These are phyloP conservation scores for Cephalotrichum gorgonifer DNA, from an alignment of 2,329 filamentous ascomycete species.

Conservation along the genomic window DNA sequence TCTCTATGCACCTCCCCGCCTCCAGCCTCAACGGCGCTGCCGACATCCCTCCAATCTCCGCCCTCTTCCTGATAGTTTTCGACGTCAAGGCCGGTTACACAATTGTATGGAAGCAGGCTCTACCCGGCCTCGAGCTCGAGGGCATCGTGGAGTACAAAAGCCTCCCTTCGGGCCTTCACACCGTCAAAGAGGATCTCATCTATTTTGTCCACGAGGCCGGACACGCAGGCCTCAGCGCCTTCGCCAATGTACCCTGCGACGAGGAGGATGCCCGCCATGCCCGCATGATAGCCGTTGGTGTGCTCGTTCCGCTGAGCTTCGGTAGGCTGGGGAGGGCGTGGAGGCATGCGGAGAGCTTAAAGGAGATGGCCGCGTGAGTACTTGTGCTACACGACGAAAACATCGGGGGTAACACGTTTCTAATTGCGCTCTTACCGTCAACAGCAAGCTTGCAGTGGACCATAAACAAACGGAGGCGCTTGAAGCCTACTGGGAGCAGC, in stretches of 20 bases:
- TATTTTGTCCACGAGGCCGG: constrained; percentile 81
- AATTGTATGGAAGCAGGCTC: constrained; percentile 74
- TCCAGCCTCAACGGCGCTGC: constrained; percentile 20
- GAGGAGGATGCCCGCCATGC: constrained; percentile 74
- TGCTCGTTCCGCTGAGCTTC: constrained; percentile 75
- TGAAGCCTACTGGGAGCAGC: constrained; percentile 66
- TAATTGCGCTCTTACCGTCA: constrained; percentile 10
- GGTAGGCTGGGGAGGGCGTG: constrained; percentile 81
- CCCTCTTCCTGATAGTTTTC: constrained; percentile 82
- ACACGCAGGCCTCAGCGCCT: constrained; percentile 84
- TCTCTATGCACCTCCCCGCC: background rate
- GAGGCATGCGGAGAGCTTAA: constrained; percentile 71
- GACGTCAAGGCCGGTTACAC: constrained; percentile 89
- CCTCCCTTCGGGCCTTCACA: constrained; percentile 84
- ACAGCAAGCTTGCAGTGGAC: constrained; percentile 53
- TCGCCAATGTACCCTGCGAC: constrained; percentile 72
- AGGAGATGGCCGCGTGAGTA: constrained; percentile 59
- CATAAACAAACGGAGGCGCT: constrained; percentile 52
- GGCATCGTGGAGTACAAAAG: constrained; percentile 94
- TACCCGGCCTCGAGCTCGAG: constrained; percentile 63
- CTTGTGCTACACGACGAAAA: background rate
- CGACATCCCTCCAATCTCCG: constrained; percentile 55
- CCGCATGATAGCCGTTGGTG: constrained; percentile 83
- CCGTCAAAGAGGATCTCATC: constrained; percentile 76
- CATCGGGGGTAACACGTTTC: background rate